Evolutionary conservation across 345 rosid species (phyloP).

Genomic region (Dimocarpus longan): DNA sequence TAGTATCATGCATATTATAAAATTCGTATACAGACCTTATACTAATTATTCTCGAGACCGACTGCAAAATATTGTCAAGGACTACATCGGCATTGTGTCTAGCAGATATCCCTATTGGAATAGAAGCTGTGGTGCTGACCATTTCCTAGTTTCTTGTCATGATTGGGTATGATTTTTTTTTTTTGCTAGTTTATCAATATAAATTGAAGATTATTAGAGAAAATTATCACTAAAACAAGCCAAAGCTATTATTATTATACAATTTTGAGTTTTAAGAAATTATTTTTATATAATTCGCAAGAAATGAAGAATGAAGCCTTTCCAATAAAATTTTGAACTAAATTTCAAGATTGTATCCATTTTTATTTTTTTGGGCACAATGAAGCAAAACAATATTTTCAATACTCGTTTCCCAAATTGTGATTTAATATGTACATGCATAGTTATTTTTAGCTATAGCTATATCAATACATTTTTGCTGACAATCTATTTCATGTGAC

Average conservation of each 20-base stretch:
- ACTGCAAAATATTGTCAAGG: conserved; percentile 53
- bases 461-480: no score
- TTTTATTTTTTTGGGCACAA: no score
- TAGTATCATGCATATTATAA: conserved; percentile 53
- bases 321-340: no score
- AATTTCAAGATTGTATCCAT: no score
- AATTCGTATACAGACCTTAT: conserved; percentile 53
- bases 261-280: not conserved
- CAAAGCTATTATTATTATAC: not conserved
- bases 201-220: not conserved
- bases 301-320: no score
- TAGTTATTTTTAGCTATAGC: no score
- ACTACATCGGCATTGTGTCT: conserved; percentile 46
- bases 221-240: not conserved
- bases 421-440: no score
- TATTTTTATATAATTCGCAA: no score
- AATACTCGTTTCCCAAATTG: no score
- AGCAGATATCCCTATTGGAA: conserved; percentile 59
- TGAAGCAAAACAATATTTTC: not conserved
- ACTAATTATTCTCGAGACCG: conserved; percentile 51
- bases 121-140: conserved; percentile 59
- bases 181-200: no score
- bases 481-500: not conserved
- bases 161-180: conserved; percentile 57
- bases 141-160: conserved; percentile 71